Evolutionary conservation across 148 eudicot species (phyloP).

Genomic region (Gaultheria prostrata): DNA sequence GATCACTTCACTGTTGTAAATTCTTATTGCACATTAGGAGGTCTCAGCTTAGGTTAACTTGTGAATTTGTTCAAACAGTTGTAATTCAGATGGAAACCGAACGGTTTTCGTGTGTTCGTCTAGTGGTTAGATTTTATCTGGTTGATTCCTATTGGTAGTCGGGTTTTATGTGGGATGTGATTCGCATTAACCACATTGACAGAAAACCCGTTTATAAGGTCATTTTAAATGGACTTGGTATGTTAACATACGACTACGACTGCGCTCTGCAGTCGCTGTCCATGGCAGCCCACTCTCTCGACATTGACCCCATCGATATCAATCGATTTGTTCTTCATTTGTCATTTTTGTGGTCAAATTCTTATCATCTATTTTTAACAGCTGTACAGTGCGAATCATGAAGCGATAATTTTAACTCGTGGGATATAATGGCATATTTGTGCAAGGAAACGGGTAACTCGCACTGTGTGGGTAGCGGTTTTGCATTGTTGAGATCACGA

Average conservation of each 20-base stretch:
- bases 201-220: neutral
- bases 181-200: neutral
- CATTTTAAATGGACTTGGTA: neutral
- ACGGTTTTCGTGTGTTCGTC: neutral
- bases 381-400: no score
- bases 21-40: neutral
- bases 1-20: neutral
- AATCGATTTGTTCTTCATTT: no score
- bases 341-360: no score
- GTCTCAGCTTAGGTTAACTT: neutral
- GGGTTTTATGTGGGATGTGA: neutral
- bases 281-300: neutral
- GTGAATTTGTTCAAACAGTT: neutral
- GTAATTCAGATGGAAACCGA: neutral
- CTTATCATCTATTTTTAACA: no score
- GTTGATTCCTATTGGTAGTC: neutral
- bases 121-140: neutral
- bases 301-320: neutral
- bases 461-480: no score
- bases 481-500: no score
- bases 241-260: neutral
- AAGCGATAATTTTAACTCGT: no score
- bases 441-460: no score
- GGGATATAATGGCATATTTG: no score
- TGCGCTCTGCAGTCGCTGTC: neutral